Conservation (phyloP, 2,329 filamentous ascomycete genomes). For the Zymoseptoria crescenta region DNA sequence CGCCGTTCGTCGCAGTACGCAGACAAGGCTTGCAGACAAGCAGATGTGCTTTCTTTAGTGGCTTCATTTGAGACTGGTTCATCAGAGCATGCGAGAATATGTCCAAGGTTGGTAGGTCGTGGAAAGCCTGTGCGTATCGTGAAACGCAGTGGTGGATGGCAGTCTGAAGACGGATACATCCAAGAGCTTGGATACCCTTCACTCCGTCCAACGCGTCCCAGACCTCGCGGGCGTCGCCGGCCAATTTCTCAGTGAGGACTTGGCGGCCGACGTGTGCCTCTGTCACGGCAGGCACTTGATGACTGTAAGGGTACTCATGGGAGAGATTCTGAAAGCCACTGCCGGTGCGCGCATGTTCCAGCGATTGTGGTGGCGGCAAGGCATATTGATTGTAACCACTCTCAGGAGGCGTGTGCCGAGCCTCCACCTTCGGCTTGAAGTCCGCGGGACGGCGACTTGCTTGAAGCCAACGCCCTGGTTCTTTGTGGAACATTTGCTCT, state of each 20-base stretch:
- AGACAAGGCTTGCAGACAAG: slow-evolving; percentile 35
- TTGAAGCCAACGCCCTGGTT: slow-evolving; percentile 32
- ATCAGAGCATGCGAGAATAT: slow-evolving; percentile 43
- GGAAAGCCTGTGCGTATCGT: slow-evolving; percentile 51
- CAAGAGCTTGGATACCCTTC: slow-evolving; percentile 48
- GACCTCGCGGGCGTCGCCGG: slow-evolving; percentile 49
- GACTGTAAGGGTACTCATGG: slow-evolving; percentile 1
- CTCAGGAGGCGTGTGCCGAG: slow-evolving; percentile 13
- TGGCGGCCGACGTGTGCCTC: slow-evolving; percentile 7
- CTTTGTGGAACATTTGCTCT: slow-evolving; percentile 61
- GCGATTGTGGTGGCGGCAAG: slow-evolving; percentile 1
- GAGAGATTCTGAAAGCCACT: neutral
- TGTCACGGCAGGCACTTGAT: neutral
- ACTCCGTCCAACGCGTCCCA: slow-evolving; percentile 56
- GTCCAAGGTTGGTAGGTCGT: slow-evolving; percentile 50
- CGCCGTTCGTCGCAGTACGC: slow-evolving; percentile 15
- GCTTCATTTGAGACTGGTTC: slow-evolving; percentile 34
- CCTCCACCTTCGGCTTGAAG: slow-evolving; percentile 5
- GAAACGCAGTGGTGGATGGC: slow-evolving; percentile 56
- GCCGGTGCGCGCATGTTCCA: neutral
- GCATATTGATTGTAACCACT: slow-evolving; percentile 1
- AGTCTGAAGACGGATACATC: slow-evolving; percentile 51
- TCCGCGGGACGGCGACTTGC: slow-evolving; percentile 11
- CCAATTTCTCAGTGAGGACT: slow-evolving; percentile 32
- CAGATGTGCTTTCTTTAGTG: slow-evolving; percentile 37